These are phyloP conservation scores for Pseudocercospora musae DNA, from an alignment of 2,329 filamentous ascomycete genomes.

Conservation along the genomic window DNA sequence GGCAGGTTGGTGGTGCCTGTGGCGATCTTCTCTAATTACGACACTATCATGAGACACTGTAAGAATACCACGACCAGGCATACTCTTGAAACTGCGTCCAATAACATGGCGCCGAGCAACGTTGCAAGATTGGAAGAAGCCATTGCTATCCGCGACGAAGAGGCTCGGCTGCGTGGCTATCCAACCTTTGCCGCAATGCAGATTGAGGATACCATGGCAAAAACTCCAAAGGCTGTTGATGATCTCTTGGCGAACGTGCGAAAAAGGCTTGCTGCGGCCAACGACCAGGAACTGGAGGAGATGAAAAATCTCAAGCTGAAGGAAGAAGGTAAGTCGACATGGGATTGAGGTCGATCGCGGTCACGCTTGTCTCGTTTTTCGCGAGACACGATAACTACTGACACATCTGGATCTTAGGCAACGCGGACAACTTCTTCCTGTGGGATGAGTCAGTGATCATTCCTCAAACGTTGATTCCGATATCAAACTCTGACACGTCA, in stretches of 20 bases:
- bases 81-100: conserved; percentile 65
- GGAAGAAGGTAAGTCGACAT: background rate
- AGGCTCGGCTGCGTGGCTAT: conserved; percentile 72
- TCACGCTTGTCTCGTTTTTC: background rate
- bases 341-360: background rate
- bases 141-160: conserved; percentile 69
- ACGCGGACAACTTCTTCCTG: background rate
- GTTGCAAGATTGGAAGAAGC: conserved; percentile 68
- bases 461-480: background rate
- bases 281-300: background rate
- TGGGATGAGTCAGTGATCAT: background rate
- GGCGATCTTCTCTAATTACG: conserved; percentile 68
- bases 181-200: conserved; percentile 69
- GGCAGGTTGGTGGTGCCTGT: conserved; percentile 63
- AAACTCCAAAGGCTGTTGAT: conserved; percentile 65
- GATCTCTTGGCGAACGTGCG: conserved; percentile 53
- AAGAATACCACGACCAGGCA: conserved; percentile 64
- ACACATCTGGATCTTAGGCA: background rate
- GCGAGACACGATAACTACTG: background rate
- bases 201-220: conserved; percentile 79
- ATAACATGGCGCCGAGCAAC: conserved; percentile 75
- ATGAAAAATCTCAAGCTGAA: background rate
- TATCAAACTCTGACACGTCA: background rate
- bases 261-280: background rate
- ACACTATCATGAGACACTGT: conserved; percentile 72